phyloP scores from a whole-genome alignment of 441 rosid species.

The Erysimum pusillum region DNA sequence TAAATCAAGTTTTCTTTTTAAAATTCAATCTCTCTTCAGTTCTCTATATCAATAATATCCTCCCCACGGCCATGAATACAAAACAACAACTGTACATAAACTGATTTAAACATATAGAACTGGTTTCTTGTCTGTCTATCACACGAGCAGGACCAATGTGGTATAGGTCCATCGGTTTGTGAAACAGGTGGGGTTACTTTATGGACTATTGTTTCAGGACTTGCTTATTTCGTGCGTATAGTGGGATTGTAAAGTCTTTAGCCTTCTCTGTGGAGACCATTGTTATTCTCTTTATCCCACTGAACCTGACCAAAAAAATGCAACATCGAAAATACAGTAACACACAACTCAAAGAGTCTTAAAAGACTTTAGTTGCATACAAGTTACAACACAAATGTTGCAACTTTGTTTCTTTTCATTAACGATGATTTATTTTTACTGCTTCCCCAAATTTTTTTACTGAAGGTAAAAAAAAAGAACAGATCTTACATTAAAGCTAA shows the following conservation, averaged over 20 bases:
- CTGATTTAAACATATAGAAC: too few relatives aligned
- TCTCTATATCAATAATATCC: not conserved
- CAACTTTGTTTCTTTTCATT: not conserved
- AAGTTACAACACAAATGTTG: not conserved
- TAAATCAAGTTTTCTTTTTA: not conserved
- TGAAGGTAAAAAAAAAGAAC: not conserved
- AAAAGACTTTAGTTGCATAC: not conserved
- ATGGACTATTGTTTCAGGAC: too few relatives aligned
- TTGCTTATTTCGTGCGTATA: not conserved
- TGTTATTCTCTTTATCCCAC: not conserved
- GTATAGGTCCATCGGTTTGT: too few relatives aligned
- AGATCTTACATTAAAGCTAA: slow-evolving; percentile 24
- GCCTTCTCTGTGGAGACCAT: not conserved
- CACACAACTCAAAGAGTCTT: not conserved
- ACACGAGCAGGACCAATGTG: too few relatives aligned
- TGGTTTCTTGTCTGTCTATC: too few relatives aligned
- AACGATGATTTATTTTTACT: slow-evolving; percentile 12
- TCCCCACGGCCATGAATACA: too few relatives aligned
- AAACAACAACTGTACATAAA: too few relatives aligned
- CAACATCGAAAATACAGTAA: too few relatives aligned
- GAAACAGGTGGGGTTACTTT: too few relatives aligned
- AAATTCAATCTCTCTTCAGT: not conserved
- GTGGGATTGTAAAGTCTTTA: not conserved
- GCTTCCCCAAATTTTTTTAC: not conserved
- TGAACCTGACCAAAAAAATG: not conserved